Conservation (phyloP, 2,329 filamentous ascomycete genomes). For the Amesomyces nigricolor region DNA sequence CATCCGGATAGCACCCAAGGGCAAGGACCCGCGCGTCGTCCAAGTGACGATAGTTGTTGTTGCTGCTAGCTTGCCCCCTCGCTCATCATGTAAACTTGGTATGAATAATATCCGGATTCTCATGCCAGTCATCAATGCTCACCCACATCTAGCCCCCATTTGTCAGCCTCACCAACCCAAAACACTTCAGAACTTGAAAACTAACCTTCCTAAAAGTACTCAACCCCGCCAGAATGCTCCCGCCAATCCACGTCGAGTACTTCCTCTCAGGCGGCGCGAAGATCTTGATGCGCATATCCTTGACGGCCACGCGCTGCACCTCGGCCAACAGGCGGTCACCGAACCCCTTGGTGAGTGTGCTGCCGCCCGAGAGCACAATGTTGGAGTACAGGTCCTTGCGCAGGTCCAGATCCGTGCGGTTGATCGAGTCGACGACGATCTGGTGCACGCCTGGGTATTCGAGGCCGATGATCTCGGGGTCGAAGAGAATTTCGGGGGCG, state of each 20-base stretch:
- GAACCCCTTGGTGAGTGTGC: conserved; percentile 94
- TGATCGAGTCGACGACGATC: conserved; percentile 95
- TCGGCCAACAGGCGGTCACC: conserved; percentile 88
- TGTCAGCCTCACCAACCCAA: neutral
- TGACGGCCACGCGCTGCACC: conserved; percentile 87
- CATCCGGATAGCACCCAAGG: too few relatives aligned
- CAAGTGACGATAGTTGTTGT: too few relatives aligned
- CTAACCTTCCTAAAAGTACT: conserved; percentile 95
- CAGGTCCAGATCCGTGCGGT: conserved; percentile 89
- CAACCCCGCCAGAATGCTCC: conserved; percentile 90
- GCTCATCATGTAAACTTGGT: conserved; percentile 77
- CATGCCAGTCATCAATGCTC: conserved; percentile 98
- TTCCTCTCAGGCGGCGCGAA: conserved; percentile 95
- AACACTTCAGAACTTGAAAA: neutral
- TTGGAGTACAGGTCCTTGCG: conserved; percentile 92
- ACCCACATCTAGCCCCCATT: conserved; percentile 81
- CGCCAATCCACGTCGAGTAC: conserved; percentile 98
- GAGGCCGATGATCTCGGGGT: conserved; percentile 91
- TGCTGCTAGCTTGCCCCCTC: too few relatives aligned
- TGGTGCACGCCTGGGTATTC: conserved; percentile 97
- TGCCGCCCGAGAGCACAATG: conserved; percentile 93
- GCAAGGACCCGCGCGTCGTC: too few relatives aligned
- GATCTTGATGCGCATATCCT: conserved; percentile 99
- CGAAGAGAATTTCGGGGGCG: conserved; percentile 94
- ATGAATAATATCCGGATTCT: conserved; percentile 98